Base-by-base conservation (phyloP, 2,329 filamentous ascomycete species). In the Aspergillus vadensis region DNA sequence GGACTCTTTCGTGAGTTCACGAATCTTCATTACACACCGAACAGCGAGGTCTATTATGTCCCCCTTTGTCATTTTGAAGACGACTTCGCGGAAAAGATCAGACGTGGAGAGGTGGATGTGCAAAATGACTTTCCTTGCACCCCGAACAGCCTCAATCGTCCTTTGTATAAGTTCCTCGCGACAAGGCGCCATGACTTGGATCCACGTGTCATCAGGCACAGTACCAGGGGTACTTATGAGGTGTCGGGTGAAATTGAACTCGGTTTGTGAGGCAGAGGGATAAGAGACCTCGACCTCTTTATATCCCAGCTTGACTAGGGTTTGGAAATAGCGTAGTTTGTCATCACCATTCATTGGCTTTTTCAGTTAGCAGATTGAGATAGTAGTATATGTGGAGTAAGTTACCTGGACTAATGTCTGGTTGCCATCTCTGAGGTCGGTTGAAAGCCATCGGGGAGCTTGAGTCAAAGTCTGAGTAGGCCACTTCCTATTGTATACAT, bases 201-300 rank as follows among this genome's bases (percentile, higher is more conserved):
- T 81, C 81, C 84, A 92, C 49, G 96, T 91, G 74, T 96, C 92
- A 72, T 93, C 90, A 53, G 92, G 91, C 7, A 92, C 85, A 7
- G 86, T 83, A 47, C 89, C 90, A 8, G 90, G 90, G 1, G 91
- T 95, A 68, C 93, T 88, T 67, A 96, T 86, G 67, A 97, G 81
- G 70, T 87, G 86, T 66, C 91, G 84, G 30, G 91, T 96, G 73
- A 97, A 97, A 81, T 96, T 90, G 80, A 91, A 97, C 79, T 97
- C 93, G 72, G 91, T 96, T 72, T 94, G 88, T 44, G 91, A 96
- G 10, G 92, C 91, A 0, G 91, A 95, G 55, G 93, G 92, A 77
- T 96, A 97, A 3, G 91, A 93, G 25, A 96, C 88, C 74, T 97
- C 92, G 65, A 97, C 96, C 79, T 97, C 92, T 79, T 96, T 97